Conservation (phyloP, 352 stramenopile species). For the Globisporangium alternatum region DNA sequence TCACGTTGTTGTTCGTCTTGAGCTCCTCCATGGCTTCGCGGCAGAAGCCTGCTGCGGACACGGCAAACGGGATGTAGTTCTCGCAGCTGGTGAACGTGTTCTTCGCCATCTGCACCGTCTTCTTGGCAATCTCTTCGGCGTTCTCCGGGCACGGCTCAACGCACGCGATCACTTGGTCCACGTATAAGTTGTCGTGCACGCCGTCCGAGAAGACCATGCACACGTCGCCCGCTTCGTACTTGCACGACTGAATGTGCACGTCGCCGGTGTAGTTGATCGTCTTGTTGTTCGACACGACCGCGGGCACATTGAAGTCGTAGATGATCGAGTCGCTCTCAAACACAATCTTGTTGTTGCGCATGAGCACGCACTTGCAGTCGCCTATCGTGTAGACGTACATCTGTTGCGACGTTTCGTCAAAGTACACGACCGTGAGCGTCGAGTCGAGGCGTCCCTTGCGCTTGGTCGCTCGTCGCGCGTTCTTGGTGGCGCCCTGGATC, state of each 20-base stretch:
- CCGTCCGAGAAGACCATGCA: conserved; percentile 85
- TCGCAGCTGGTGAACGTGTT: conserved; percentile 63
- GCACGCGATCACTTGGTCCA: conserved; percentile 75
- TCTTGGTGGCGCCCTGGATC: conserved; percentile 73
- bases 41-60: conserved; percentile 81
- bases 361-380: conserved; percentile 85
- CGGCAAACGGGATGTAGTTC: conserved; percentile 83
- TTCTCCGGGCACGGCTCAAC: conserved; percentile 41
- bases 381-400: conserved; percentile 87
- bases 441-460: conserved; percentile 83
- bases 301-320: conserved; percentile 89
- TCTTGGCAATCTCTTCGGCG: conserved; percentile 76
- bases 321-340: conserved; percentile 89
- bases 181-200: conserved; percentile 86
- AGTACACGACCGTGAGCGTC: conserved; percentile 79
- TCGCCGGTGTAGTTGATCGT: conserved; percentile 77
- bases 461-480: conserved; percentile 63
- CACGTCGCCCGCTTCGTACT: conserved; percentile 72
- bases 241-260: conserved; percentile 68
- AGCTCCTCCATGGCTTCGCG: conserved; percentile 76
- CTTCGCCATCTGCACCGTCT: conserved; percentile 61
- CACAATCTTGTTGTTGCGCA: conserved; percentile 59
- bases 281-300: conserved; percentile 84
- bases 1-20: conserved; percentile 56
- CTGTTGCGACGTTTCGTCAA: conserved; percentile 60